Conservation (phyloP, 106 monocot genomes). For the Dendrobium nobile region DNA sequence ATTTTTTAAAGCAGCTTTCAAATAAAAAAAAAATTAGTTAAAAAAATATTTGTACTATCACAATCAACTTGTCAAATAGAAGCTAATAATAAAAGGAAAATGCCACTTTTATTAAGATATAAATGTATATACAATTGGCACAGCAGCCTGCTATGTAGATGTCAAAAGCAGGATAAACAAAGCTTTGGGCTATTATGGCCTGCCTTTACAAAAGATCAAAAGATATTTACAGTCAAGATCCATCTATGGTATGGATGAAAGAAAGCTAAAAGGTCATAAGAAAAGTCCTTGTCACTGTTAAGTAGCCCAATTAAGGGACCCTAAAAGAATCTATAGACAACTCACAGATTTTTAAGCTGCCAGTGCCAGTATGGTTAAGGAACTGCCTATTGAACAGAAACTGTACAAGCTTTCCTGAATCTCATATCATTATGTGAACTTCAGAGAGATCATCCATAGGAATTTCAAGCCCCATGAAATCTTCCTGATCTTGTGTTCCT, state of each 20-base stretch:
- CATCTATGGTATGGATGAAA: neutral
- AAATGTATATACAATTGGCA: constrained; percentile 6
- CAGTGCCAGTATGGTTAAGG: neutral
- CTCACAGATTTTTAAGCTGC: neutral
- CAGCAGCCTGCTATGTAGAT: neutral
- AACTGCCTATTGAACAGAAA: neutral
- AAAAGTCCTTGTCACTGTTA: neutral
- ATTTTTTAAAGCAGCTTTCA: too few relatives aligned
- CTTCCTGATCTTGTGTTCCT: constrained; percentile 33
- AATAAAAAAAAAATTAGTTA: too few relatives aligned
- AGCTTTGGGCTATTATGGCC: neutral
- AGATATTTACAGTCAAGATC: constrained; percentile 2
- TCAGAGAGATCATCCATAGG: constrained; percentile 58
- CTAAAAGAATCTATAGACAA: constrained; percentile 19
- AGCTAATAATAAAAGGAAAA: neutral
- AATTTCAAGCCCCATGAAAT: constrained; percentile 41
- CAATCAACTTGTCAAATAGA: neutral
- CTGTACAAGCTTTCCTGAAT: neutral
- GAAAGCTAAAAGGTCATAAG: neutral
- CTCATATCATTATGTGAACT: constrained; percentile 29
- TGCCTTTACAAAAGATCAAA: neutral
- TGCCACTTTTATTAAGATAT: neutral
- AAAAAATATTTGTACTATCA: neutral
- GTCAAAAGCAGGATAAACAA: neutral
- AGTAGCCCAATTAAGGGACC: neutral